Base-by-base conservation (phyloP, 2,329 filamentous ascomycete species). In the Calycina herbarum region DNA sequence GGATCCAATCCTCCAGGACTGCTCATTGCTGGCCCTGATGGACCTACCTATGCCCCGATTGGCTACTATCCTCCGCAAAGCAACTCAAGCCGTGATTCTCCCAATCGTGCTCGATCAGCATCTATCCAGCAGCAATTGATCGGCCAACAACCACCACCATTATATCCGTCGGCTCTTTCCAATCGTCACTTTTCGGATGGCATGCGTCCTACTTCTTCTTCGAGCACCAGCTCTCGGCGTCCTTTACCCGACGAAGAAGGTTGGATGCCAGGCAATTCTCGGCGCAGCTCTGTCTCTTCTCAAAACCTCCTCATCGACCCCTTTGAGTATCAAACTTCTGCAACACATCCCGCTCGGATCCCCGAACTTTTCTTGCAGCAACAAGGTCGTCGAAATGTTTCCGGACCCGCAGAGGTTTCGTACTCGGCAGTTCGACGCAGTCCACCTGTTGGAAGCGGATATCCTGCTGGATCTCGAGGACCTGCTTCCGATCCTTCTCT, bases 171-270 rank as follows among this genome's bases (percentile, higher is more conserved):
- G 51, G 64, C 63, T 7, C 62, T 60, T 11, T 60, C 63, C 57
- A 57, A 42, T 40, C 67, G 73, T 64, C 70, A 76, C 60, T 69
- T 71, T 57, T 74, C 73, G 24, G 75, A 76, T 29, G 70, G 71
- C 13, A 70, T 61, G 54, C 70, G 74, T 13, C 73, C 74, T n/a
- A 70, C 73, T 35, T 77, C 78, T 31, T 80, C 79, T 20, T 80
- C 82, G n/a, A 78, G 77, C 48, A 70, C 58, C 59, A 66, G 69
- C 61, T 72, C 72, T 56, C 69, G 73, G 27, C 70, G 69, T 61
- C 79, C 81, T 20, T 75, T 83, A 29, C 80, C 80, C 35, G 82
- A 85, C 63, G 84, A 85, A 78, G 80, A 78, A 75, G 54, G 76
- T 76, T 71, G 78, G 81, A 64, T 75, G 72, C 64, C 80, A 73